Percentiles rank a stretch among this genome's conserved stretches.
Conservation (phyloP, 2,329 filamentous ascomycete species). For the Trichoderma atrobrunneum region DNA sequence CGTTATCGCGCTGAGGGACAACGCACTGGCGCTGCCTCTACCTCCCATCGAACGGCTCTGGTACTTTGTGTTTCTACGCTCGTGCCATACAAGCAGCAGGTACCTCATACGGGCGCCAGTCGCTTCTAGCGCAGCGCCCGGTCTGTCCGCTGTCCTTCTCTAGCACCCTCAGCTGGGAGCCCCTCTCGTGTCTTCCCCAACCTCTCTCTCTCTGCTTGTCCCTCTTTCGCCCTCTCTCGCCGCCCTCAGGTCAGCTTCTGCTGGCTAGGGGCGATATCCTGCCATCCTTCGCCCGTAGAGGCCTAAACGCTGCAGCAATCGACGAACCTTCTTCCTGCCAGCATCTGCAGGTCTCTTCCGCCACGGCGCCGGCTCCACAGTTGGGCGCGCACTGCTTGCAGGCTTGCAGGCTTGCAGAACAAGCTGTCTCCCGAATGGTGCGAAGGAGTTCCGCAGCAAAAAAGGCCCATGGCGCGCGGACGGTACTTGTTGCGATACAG, state of each 20-base stretch:
- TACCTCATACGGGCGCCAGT: neutral
- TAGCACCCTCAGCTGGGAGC: neutral
- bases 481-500: neutral
- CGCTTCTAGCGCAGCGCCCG: constrained; percentile 5
- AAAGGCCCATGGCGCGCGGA: neutral
- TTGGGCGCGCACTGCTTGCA: constrained; percentile 30
- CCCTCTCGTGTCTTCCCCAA: neutral
- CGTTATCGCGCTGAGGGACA: constrained; percentile 11
- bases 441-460: constrained; percentile 6
- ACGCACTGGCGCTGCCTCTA: neutral
- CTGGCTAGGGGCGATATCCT: constrained; percentile 11
- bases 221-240: neutral
- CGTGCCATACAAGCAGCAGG: neutral
- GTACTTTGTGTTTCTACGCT: neutral
- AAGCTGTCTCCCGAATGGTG: constrained; percentile 13
- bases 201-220: neutral
- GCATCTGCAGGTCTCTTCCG: constrained; percentile 12
- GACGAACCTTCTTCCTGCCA: constrained; percentile 15
- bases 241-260: constrained; percentile 8
- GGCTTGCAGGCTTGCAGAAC: constrained; percentile 22
- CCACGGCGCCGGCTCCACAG: constrained; percentile 22
- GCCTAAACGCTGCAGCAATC: constrained; percentile 18
- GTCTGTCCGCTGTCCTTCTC: constrained; percentile 2
- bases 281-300: constrained; percentile 15
- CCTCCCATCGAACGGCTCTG: neutral